Evolutionary conservation across 768 basidiomycete genomes (phyloP).

Genomic region (Hygrocybe coccinea): DNA sequence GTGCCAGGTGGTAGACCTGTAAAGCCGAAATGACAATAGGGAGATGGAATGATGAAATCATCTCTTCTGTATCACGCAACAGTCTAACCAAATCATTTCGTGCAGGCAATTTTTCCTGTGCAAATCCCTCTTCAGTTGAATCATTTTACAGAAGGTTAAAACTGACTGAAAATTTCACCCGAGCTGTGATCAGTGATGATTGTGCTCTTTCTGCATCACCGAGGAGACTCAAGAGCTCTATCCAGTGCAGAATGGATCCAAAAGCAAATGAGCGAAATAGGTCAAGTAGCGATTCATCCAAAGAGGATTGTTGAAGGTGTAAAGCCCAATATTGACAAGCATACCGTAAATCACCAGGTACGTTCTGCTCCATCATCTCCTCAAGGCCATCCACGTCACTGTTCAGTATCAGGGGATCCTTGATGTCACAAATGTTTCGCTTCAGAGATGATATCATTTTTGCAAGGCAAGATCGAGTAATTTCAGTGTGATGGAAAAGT

Average conservation of each 20-base stretch:
- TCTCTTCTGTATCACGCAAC: neutral
- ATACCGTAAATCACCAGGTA: slow-evolving; percentile 1
- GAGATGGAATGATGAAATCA: neutral
- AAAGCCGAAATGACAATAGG: neutral
- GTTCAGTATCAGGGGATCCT: neutral
- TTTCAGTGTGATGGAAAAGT: neutral
- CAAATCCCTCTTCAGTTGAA: too few species aligned
- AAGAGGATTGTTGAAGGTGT: neutral
- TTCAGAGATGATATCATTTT: neutral
- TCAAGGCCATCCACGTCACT: neutral
- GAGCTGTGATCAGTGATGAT: too few species aligned
- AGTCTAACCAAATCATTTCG: neutral
- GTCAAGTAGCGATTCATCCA: neutral
- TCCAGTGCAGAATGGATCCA: neutral
- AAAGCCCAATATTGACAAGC: slow-evolving; percentile 1
- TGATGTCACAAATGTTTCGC: neutral
- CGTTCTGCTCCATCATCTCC: neutral
- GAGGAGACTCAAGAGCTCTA: slow-evolving; percentile 1
- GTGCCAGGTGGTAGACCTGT: neutral
- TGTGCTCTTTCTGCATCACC: neutral
- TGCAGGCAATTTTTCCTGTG: neutral
- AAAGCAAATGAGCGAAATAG: neutral
- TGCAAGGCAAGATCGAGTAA: neutral
- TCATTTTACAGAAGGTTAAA: too few species aligned
- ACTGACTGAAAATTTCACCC: too few species aligned